phyloP scores from a whole-genome alignment of 805 yeast genomes.

The Wickerhamiella sergipiensis region DNA sequence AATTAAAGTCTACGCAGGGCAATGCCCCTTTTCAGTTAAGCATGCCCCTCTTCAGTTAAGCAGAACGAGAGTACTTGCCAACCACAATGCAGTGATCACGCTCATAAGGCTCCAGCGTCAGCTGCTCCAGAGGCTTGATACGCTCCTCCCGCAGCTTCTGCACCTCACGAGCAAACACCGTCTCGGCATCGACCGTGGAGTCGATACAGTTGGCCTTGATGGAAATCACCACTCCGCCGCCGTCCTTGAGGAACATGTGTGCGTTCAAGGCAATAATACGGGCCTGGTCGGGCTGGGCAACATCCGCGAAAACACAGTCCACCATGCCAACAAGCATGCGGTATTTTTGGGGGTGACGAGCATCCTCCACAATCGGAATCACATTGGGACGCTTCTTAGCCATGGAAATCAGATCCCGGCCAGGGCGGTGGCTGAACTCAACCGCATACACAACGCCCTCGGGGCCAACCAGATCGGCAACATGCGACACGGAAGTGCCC shows the following conservation, averaged over 20 bases:
- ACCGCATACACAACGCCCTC: conserved; percentile 98
- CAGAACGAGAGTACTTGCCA: conserved; percentile 92
- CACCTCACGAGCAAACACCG: conserved; percentile 98
- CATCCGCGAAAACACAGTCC: conserved; percentile 97
- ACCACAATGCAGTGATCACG: conserved; percentile 99
- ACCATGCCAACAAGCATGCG: conserved; percentile 99
- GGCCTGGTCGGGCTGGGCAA: conserved; percentile 99
- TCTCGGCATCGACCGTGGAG: conserved; percentile 98
- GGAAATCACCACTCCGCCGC: conserved; percentile 96
- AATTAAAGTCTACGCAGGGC: conserved; percentile 1
- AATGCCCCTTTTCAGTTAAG: background rate
- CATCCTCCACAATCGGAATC: conserved; percentile 97
- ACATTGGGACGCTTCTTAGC: conserved; percentile 99
- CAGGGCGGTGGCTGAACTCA: conserved; percentile 99
- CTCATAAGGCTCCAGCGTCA: conserved; percentile 98
- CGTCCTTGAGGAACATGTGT: conserved; percentile 94
- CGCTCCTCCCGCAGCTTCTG: conserved; percentile 98
- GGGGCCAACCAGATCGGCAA: conserved; percentile 96
- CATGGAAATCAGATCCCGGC: conserved; percentile 98
- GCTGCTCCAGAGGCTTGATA: conserved; percentile 95
- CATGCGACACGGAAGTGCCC: conserved; percentile 98
- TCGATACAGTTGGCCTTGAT: conserved; percentile 99
- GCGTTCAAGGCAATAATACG: conserved; percentile 98
- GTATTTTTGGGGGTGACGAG: conserved; percentile 99
- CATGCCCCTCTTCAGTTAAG: no score